Evolutionary conservation across 345 rosid genomes (phyloP).

Genomic region (Jatropha curcas): DNA sequence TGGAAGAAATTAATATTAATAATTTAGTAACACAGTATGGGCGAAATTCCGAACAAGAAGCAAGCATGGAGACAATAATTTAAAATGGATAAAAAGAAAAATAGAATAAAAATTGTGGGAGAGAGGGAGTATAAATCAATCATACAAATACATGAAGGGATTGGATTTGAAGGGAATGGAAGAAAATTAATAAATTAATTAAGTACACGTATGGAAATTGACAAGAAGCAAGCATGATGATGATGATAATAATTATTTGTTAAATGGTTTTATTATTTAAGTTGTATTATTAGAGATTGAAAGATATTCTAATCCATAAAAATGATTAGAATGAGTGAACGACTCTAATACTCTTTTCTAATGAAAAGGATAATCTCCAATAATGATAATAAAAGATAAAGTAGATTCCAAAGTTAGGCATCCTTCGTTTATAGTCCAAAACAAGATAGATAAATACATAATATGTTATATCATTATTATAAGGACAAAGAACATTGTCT

Average conservation of each 20-base stretch:
- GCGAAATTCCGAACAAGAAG: no score
- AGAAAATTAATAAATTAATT: no score
- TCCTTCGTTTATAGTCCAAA: background rate
- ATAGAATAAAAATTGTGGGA: no score
- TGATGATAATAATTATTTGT: background rate
- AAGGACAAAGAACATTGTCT: conserved; percentile 5
- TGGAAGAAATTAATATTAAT: no score
- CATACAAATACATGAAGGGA: no score
- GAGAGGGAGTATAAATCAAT: no score
- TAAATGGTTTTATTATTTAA: background rate
- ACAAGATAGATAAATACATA: background rate
- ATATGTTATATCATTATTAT: background rate
- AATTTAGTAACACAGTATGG: no score
- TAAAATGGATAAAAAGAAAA: no score
- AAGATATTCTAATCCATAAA: conserved; percentile 10
- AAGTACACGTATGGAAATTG: no score
- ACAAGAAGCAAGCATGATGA: no score
- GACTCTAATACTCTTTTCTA: background rate
- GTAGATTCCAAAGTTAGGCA: conserved; percentile 21
- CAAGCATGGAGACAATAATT: no score
- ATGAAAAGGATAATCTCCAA: conserved; percentile 10
- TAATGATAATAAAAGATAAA: conserved; percentile 18
- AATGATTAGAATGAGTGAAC: background rate
- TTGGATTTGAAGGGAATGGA: no score
- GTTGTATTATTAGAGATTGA: background rate